These are phyloP conservation scores for Saccharomycopsis vini DNA, from an alignment of 805 yeast species.

Conservation along the genomic window DNA sequence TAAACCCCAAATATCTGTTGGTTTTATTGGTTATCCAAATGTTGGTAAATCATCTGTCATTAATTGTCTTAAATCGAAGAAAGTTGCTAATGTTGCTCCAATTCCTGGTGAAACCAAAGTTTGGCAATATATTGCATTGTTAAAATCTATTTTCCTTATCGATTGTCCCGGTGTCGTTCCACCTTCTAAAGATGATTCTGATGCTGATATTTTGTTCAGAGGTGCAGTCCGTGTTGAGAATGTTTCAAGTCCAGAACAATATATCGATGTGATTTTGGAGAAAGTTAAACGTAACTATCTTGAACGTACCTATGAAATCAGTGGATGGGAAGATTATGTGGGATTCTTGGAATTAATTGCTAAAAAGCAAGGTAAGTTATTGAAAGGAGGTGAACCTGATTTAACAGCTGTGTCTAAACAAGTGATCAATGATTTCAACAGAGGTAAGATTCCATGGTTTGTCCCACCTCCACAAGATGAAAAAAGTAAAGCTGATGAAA, in stretches of 20 bases:
- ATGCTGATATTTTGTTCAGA: constrained; percentile 84
- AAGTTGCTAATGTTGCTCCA: constrained; percentile 95
- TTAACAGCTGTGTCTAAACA: constrained; percentile 87
- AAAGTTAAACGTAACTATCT: constrained; percentile 85
- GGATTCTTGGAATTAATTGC: constrained; percentile 89
- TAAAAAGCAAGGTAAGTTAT: constrained; percentile 81
- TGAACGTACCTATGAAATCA: constrained; percentile 90
- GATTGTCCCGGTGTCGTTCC: constrained; percentile 99
- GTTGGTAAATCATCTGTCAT: constrained; percentile 97
- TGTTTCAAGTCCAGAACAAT: constrained; percentile 91
- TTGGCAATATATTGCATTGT: constrained; percentile 96
- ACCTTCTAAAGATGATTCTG: constrained; percentile 81
- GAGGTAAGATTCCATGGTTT: constrained; percentile 98
- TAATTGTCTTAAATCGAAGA: constrained; percentile 86
- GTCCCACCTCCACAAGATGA: constrained; percentile 77
- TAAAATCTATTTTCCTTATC: constrained; percentile 90
- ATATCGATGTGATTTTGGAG: constrained; percentile 74
- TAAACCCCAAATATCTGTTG: constrained; percentile 93
- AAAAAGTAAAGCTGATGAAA: constrained; percentile 43
- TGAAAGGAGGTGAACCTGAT: constrained; percentile 98
- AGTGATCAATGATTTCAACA: constrained; percentile 85
- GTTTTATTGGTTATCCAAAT: constrained; percentile 95
- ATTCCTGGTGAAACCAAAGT: constrained; percentile 98
- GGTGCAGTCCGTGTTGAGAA: constrained; percentile 99
- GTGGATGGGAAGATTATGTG: constrained; percentile 74